Evolutionary conservation across 1,284 basidiomycete genomes (phyloP).

Genomic region (Malassezia pachydermatis): DNA sequence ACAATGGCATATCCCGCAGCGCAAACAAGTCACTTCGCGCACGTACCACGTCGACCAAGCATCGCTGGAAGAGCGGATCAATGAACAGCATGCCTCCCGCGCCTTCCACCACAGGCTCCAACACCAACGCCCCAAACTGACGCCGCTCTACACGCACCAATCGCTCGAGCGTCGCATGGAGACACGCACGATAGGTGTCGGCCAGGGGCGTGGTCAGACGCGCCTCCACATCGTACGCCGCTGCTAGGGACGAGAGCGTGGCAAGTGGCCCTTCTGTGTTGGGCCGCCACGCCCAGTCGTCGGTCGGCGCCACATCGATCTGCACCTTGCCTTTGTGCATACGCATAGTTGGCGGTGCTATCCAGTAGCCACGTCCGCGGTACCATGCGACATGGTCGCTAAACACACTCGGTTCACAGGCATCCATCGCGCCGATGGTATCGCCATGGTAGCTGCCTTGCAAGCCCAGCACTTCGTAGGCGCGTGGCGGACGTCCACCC

Average conservation of each 20-base stretch:
- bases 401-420: conserved; percentile 74
- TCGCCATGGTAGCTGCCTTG: conserved; percentile 95
- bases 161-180: conserved; percentile 55
- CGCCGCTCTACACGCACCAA: conserved; percentile 49
- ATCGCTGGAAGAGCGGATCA: conserved; percentile 86
- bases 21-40: conserved; percentile 52
- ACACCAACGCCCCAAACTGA: conserved; percentile 61
- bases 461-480: conserved; percentile 72
- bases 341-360: conserved; percentile 68
- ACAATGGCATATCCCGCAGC: conserved; percentile 30
- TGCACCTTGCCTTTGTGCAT: conserved; percentile 51
- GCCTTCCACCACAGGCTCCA: conserved; percentile 88
- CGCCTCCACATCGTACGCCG: conserved; percentile 63
- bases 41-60: conserved; percentile 72
- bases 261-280: not conserved
- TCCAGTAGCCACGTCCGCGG: conserved; percentile 79
- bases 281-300: not conserved
- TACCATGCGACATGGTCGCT: conserved; percentile 85
- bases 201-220: conserved; percentile 60
- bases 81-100: conserved; percentile 97
- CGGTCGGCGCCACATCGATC: conserved; percentile 8
- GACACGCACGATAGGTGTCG: conserved; percentile 57
- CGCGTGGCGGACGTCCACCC: conserved; percentile 29
- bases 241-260: conserved; percentile 52
- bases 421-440: conserved; percentile 95